phyloP scores from a whole-genome alignment of 2,329 filamentous ascomycete species.

The Aspergillus calidoustus region DNA sequence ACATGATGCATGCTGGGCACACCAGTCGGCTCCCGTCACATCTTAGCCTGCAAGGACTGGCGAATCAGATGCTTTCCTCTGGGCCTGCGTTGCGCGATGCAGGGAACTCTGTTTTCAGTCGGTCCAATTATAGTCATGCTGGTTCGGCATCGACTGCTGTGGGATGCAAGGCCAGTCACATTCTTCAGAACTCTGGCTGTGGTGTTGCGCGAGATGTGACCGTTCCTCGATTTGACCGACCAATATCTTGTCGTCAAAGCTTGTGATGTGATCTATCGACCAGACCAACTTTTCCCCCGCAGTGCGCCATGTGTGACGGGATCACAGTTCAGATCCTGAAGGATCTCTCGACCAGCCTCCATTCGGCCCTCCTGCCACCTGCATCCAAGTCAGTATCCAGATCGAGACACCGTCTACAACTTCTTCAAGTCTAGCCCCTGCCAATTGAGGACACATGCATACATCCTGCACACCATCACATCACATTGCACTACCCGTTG shows the following conservation, averaged over 20 bases:
- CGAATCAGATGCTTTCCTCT: not conserved
- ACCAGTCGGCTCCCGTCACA: not conserved
- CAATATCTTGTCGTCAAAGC: not conserved
- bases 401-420: not conserved
- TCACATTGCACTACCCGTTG: not conserved
- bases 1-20: not conserved
- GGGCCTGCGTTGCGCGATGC: not conserved
- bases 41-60: not conserved
- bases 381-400: not conserved
- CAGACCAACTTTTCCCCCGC: not conserved
- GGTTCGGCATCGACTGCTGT: not conserved
- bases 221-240: not conserved
- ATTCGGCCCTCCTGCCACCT: not conserved
- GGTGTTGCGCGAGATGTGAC: not conserved
- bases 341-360: not conserved
- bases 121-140: not conserved
- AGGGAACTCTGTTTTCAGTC: not conserved
- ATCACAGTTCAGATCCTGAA: not conserved
- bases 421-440: not conserved
- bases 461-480: not conserved
- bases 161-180: not conserved
- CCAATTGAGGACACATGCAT: not conserved
- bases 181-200: not conserved
- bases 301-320: not conserved
- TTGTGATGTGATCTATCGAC: not conserved